A percentile compares a stretch with the other conserved stretches of the same genome.
Conservation (phyloP, 2,329 filamentous ascomycete species). For the Thielaviopsis euricoi region DNA sequence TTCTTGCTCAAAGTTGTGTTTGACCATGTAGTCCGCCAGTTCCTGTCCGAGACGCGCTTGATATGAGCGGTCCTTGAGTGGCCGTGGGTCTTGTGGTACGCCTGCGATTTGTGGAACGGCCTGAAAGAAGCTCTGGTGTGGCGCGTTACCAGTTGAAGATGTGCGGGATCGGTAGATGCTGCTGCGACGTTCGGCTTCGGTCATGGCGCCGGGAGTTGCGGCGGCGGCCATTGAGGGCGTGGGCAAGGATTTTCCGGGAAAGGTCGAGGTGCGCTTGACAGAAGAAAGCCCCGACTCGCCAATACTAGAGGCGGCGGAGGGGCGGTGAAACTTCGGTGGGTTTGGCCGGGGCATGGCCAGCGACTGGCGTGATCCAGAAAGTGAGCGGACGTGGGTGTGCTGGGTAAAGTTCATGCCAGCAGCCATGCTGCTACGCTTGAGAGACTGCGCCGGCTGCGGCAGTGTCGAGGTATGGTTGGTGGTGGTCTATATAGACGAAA, state of each 20-base stretch:
- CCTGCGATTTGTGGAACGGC: constrained; percentile 68
- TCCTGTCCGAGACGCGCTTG: constrained; percentile 76
- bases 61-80: constrained; percentile 64
- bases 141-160: constrained; percentile 49
- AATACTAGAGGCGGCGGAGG: constrained; percentile 67
- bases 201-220: constrained; percentile 16
- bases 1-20: constrained; percentile 93
- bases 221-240: constrained; percentile 36
- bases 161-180: constrained; percentile 63
- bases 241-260: constrained; percentile 51
- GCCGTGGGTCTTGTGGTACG: constrained; percentile 71
- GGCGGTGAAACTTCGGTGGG: constrained; percentile 74
- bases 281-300: constrained; percentile 68
- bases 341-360: constrained; percentile 69
- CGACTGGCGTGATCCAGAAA: constrained; percentile 70
- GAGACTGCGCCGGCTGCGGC: constrained; percentile 77
- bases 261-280: constrained; percentile 67
- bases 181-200: constrained; percentile 50
- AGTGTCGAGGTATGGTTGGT: constrained; percentile 63
- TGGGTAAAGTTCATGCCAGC: constrained; percentile 46
- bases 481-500: not conserved
- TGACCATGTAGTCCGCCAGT: constrained; percentile 75
- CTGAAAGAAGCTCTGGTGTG: constrained; percentile 88
- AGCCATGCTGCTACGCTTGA: constrained; percentile 81
- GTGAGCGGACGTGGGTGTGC: constrained; percentile 60